These are phyloP conservation scores for Pseudogymnoascus sp. DNA, from an alignment of 2,329 filamentous ascomycete species.

Conservation along the genomic window DNA sequence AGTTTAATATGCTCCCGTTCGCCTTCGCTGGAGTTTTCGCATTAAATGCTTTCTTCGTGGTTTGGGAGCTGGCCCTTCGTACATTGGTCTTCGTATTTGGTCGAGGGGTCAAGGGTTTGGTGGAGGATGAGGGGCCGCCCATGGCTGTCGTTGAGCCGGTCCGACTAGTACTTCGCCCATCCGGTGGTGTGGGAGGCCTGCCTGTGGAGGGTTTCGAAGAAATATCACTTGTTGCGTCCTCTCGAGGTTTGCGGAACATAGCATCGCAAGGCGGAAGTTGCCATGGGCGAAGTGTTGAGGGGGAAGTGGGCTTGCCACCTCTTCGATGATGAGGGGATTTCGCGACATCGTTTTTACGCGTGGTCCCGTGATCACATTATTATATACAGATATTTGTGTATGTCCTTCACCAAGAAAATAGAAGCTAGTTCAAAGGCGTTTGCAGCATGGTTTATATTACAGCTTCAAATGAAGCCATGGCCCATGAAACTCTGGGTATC, in stretches of 20 bases:
- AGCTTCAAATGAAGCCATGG: neutral
- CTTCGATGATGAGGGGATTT: neutral
- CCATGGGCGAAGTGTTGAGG: neutral
- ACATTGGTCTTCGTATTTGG: slow-evolving; percentile 23
- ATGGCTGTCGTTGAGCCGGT: slow-evolving; percentile 16
- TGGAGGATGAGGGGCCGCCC: slow-evolving; percentile 17
- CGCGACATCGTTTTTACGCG: slow-evolving; percentile 8
- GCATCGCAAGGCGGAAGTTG: neutral
- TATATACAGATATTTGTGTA: neutral
- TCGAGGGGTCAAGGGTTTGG: slow-evolving; percentile 25
- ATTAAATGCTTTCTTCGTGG: slow-evolving; percentile 19
- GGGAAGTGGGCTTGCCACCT: neutral
- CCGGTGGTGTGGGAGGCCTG: slow-evolving; percentile 43
- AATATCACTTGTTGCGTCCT: slow-evolving; percentile 32
- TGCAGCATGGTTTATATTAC: slow-evolving; percentile 5
- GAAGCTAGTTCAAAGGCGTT: neutral
- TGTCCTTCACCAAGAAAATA: neutral
- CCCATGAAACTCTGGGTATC: slow-evolving; percentile 5
- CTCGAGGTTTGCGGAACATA: slow-evolving; percentile 49
- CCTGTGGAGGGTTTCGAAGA: slow-evolving; percentile 38
- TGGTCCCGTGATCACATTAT: slow-evolving; percentile 9
- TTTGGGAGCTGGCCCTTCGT: slow-evolving; percentile 13
- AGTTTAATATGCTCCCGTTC: slow-evolving; percentile 63
- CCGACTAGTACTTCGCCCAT: neutral
- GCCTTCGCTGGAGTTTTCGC: slow-evolving; percentile 25